Conservation (phyloP, 345 rosid genomes). For the Carallia pectinifolia region DNA sequence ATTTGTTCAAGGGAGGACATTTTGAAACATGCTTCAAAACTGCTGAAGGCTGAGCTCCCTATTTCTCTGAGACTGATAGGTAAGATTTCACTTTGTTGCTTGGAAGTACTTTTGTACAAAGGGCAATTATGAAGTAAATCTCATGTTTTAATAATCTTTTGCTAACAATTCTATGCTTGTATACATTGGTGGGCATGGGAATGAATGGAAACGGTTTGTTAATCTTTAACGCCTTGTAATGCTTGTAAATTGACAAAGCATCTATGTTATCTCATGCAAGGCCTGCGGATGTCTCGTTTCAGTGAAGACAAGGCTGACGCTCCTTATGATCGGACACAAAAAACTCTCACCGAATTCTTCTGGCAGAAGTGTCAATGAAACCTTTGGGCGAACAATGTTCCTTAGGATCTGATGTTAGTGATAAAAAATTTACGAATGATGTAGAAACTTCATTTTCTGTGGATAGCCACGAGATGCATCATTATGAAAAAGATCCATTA, state of each 20-base stretch:
- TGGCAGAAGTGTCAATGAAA: conserved; percentile 41
- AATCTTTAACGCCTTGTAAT: background rate
- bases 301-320: conserved; percentile 44
- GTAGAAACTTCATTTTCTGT: conserved; percentile 29
- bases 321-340: conserved; percentile 61
- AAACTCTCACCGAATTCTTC: conserved; percentile 54
- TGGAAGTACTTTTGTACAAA: no score
- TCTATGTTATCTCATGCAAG: conserved; percentile 30
- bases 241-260: conserved; percentile 9
- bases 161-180: background rate
- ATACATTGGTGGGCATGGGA: background rate
- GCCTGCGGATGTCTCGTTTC: conserved; percentile 83
- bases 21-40: conserved; percentile 62
- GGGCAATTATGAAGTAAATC: no score
- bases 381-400: conserved; percentile 32
- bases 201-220: background rate
- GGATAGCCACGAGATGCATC: conserved; percentile 31
- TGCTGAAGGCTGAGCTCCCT: conserved; percentile 92
- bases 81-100: conserved; percentile 14
- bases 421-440: conserved; percentile 27
- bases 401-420: conserved; percentile 35
- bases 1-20: conserved; percentile 66
- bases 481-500: conserved; percentile 36
- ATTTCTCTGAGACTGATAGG: conserved; percentile 82
- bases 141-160: no score